Base-by-base conservation (phyloP, 2,329 filamentous ascomycete species). In the Aspergillus hortae region DNA sequence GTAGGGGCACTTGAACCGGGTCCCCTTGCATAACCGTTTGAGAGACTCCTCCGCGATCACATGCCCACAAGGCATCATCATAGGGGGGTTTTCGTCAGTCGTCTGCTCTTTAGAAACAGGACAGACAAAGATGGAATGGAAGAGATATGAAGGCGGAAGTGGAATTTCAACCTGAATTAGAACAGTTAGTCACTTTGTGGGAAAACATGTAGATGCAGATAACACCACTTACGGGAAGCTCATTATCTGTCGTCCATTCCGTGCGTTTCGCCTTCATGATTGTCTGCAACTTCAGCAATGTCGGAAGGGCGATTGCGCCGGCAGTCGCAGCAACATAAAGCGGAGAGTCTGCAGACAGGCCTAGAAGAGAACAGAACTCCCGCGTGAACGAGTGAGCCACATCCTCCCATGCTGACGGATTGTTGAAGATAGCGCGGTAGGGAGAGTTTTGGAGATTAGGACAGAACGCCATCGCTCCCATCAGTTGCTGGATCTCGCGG, bases 91-190 rank as follows among this genome's bases (percentile, higher is more conserved):
- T 21, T 80, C 75, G 64, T 95, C 91, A 0, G 92, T 99, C 0
- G 89, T 91, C 71, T 99, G 94, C 67, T 96, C 94, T 70, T 97
- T 97, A 63, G 88, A 92, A 4, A 99, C 94, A 0, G 94, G 94
- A 66, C 94, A 99, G 40, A 99, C 94, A 67, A 99, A 99, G 66
- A 99, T 96, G 51, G 89, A 89, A 71, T 99, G 94, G 76, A 95
- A 99, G 48, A 82, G 77, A 65, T 86, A 87, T 5, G 78, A 77
- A 2, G 80, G 80, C 2, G 85, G 85, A 4, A 87, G 73, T 0
- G 85, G 81, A 14, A 86, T 86, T 69, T 87, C 85, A 41, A 86
- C 81, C 79, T 81, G 49, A 27, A 9, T 15, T 44, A 30, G 55
- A 19, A 10, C 14, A 38, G 25, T 57, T 46, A 60, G 53, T 33